Base-by-base conservation (phyloP, 78 protist species). In the Parvularia atlantis region DNA sequence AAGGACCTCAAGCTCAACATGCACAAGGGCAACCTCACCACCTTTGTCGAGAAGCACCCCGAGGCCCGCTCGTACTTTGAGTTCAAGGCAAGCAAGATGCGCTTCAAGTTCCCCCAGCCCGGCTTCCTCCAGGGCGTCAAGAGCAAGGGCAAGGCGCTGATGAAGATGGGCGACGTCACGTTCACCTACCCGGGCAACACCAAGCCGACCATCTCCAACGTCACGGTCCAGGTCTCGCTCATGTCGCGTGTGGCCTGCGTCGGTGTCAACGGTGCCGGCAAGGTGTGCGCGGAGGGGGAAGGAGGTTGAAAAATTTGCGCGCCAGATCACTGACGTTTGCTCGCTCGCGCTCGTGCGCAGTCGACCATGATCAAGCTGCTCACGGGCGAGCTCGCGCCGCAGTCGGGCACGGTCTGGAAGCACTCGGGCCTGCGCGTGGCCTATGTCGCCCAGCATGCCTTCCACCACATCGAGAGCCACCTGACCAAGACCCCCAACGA, bases 101-200 rank as follows among this genome's bases (percentile, higher is more conserved):
- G 3, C 33, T 78, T 84, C 82, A 0, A 9, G 37, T 84, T 84
- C 78, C 89, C 89, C 41, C 39, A 66, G 57, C 89, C 89, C 1
- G 84, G 85, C 22, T n/a, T 22, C 63, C 64, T 84, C 31, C 82
- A 84, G 69, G 89, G 89, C 58, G 66, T 84, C 76, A 73, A 48
- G 58, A 57, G 80, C 33, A 82, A 78, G 75, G 87, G 87, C 33
- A 82, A 82, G 78, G 71, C 75, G 41, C 50, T 82, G 33, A 65
- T 82, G 59, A 82, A 82, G 77, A 82, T 82, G 87, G 63, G 53
- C 30, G 73, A 82, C 69, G 50, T 70, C 70, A 20, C 82, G 44
- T 77, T 76, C 73, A 77, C 83, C 28, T 82, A 82, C 73, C 89
- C 89, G 31, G 82, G 80, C 19, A 53, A 50, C 36, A 24, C 60